Evolutionary conservation across 768 basidiomycete genomes (phyloP).

Genomic region (Bullera alba): DNA sequence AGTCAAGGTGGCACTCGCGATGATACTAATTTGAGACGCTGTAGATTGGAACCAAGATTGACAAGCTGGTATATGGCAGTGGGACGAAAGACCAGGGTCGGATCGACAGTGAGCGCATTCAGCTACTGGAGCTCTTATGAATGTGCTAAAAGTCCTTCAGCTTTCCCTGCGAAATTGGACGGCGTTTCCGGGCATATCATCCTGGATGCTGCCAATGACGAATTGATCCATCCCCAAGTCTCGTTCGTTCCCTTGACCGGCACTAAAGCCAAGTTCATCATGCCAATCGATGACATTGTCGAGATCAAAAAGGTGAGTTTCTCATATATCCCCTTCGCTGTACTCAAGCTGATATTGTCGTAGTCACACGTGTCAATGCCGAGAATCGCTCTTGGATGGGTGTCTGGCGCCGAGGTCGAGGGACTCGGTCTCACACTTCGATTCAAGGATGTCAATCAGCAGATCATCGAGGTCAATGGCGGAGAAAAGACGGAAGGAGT

Average conservation of each 20-base stretch:
- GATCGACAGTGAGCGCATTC: conserved; percentile 23
- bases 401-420: conserved; percentile 45
- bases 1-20: no score
- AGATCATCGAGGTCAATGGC: conserved; percentile 24
- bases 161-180: conserved; percentile 45
- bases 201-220: conserved; percentile 30
- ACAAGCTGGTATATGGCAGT: conserved; percentile 41
- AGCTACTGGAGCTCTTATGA: not conserved
- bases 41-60: conserved; percentile 45
- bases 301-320: conserved; percentile 46
- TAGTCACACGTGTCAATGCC: conserved; percentile 47
- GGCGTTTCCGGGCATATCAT: conserved; percentile 45
- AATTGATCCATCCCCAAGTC: conserved; percentile 24
- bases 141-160: conserved; percentile 13
- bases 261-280: conserved; percentile 25
- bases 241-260: conserved; percentile 39
- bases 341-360: not conserved
- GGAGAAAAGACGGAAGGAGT: conserved; percentile 32
- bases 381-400: conserved; percentile 47
- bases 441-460: conserved; percentile 39
- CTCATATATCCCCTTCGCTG: not conserved
- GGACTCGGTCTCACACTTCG: conserved; percentile 46
- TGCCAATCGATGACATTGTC: conserved; percentile 46
- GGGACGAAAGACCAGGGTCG: conserved; percentile 43
- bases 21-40: no score